These are phyloP conservation scores for Carex kokanica DNA, from an alignment of 176 grass and related monocot species.

Conservation along the genomic window DNA sequence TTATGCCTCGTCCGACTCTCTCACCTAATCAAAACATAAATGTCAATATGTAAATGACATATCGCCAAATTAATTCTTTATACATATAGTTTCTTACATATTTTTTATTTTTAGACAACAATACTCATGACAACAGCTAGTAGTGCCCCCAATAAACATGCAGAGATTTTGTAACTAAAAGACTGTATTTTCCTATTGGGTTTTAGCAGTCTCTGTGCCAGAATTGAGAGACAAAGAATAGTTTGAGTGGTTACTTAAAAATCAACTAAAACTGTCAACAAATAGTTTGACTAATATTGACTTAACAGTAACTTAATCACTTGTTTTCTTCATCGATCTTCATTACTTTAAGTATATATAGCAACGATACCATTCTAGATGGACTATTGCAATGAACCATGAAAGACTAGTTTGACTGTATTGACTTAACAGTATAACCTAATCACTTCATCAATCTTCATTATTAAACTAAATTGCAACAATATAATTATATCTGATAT, in stretches of 20 bases:
- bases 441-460: not conserved
- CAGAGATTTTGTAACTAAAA: not conserved
- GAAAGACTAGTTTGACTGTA: not conserved
- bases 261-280: not conserved
- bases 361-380: not conserved
- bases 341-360: not conserved
- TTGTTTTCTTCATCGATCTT: not conserved
- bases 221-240: not conserved
- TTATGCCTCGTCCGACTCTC: constrained; percentile 82
- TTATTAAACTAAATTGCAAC: not conserved
- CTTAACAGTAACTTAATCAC: not conserved
- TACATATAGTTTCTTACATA: not conserved
- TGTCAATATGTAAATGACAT: not conserved
- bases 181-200: not conserved
- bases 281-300: not conserved
- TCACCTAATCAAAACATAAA: constrained; percentile 49
- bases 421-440: not conserved
- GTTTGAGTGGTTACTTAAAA: not conserved
- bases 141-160: not conserved
- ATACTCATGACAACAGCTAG: not conserved
- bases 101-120: constrained; percentile 1
- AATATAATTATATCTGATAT: not conserved
- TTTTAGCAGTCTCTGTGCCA: not conserved
- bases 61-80: not conserved
- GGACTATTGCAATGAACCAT: not conserved